Base-by-base conservation (phyloP, 139 green algal species). In the Chlamydomonas sp. region DNA sequence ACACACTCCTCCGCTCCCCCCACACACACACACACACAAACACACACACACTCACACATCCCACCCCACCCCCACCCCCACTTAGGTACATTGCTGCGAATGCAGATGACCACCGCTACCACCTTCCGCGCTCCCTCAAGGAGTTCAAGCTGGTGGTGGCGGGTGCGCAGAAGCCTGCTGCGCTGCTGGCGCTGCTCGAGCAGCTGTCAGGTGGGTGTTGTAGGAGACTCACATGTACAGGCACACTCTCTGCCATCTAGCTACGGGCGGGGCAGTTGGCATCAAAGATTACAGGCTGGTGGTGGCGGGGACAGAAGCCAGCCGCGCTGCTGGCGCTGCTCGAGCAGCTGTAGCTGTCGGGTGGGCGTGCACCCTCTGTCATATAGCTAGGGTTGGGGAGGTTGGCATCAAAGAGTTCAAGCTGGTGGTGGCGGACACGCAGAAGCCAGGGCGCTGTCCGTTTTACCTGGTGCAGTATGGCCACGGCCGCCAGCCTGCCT, bases 211-310 rank as follows among this genome's bases (percentile, higher is more conserved):
- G 60, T 34, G 71, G 65, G 76, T 58, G 39, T n/a, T n/a, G n/a
- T n/a, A n/a, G n/a, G n/a, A n/a, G n/a, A n/a, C n/a, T n/a, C n/a
- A n/a, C n/a, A n/a, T n/a, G n/a, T n/a, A n/a, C n/a, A n/a, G n/a
- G n/a, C n/a, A n/a, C n/a, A n/a, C n/a, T n/a, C n/a, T n/a, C n/a
- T n/a, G n/a, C n/a, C n/a, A n/a, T n/a, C n/a, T n/a, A n/a, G n/a
- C n/a, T n/a, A n/a, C n/a, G n/a, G n/a, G n/a, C n/a, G n/a, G n/a
- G n/a, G n/a, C n/a, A n/a, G n/a, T n/a, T n/a, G n/a, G n/a, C 37
- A 78, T 97, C 43, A 29, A 81, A 48, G 89, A 96, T 73, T 86
- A 71, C 57, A 89, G 91, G 71, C 48, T 95, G 50, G 79, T 97
- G 65, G 80, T 80, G 48, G 70, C 75, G 0, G 79, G 75, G 33